Evolutionary conservation across 345 rosid species (phyloP).

Genomic region (Salix caprea): DNA sequence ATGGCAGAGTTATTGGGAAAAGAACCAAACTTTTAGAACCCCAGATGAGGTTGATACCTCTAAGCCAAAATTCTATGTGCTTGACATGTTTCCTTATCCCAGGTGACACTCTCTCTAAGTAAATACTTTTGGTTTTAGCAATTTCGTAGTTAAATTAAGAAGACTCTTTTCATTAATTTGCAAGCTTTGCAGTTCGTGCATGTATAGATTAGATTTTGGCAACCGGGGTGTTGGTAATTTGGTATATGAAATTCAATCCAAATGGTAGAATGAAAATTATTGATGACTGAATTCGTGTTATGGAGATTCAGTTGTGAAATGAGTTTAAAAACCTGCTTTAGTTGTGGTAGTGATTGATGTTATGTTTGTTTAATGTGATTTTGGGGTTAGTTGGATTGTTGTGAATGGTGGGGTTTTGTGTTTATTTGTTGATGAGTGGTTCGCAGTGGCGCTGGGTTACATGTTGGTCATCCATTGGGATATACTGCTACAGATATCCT

Average conservation of each 20-base stretch:
- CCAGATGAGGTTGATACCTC: slow-evolving; percentile 78
- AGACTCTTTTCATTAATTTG: not conserved
- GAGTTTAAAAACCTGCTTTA: too few species aligned
- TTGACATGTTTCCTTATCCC: slow-evolving; percentile 99
- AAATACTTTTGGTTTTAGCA: not conserved
- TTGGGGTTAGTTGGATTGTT: not conserved
- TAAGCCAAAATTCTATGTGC: slow-evolving; percentile 89
- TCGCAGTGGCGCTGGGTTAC: slow-evolving; percentile 93
- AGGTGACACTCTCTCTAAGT: slow-evolving; percentile 41
- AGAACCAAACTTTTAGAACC: slow-evolving; percentile 67
- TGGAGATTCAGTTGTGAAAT: too few species aligned
- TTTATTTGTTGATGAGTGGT: not conserved
- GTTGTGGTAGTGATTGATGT: too few species aligned
- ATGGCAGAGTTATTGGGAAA: slow-evolving; percentile 89
- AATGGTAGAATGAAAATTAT: not conserved
- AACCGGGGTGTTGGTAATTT: not conserved
- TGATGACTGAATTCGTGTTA: not conserved
- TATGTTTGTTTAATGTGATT: too few species aligned
- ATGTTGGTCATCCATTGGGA: slow-evolving; percentile 95
- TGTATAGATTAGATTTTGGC: not conserved
- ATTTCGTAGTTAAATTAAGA: not conserved
- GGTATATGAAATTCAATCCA: not conserved
- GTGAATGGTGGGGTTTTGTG: not conserved
- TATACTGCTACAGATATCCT: slow-evolving; percentile 92
- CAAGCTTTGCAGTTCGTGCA: not conserved